Base-by-base conservation (phyloP, 2,329 filamentous ascomycete species). In the Tolypocladium guangdongense region DNA sequence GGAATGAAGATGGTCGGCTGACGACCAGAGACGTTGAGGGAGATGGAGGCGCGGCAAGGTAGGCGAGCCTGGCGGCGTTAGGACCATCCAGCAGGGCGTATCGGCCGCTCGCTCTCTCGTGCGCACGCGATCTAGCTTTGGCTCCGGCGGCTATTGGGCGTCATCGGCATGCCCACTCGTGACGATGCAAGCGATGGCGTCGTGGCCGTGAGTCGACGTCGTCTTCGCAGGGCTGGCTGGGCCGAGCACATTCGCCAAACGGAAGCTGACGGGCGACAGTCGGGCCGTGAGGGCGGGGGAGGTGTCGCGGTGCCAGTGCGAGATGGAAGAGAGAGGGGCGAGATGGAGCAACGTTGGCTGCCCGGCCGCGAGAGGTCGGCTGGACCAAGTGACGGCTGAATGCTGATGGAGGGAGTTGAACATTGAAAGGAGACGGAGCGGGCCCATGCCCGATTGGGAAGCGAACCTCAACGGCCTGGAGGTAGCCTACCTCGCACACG, bases 331-430 rank as follows among this genome's bases (percentile, higher is more conserved):
- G 20, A 7, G 11, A 18, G 27, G 27, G 10, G 18, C 43, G 27
- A 11, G 18, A 20, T 5, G 27, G 43, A 52, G 50, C 39, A 10
- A 43, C 39, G 39, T 22, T 36, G 37, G 50, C 43, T 37, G 22
- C 50, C 50, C 20, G 39, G 50, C 50, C 27, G 33, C 43, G 43
- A 32, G 39, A 27, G 39, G 4, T 38, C 50, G 54, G 56, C 43
- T 20, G 43, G 43, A n/a, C 27, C 10, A 33, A 27, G 27, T 59
- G 58, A 62, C 58, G 58, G 58, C 59, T 59, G 62, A 54, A 32
- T 35, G 51, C 33, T 22, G 45, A 30, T 56, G 53, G 63, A 60
- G 60, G 62, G 60, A 62, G 60, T 62, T 64, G 63, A 60, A 58
- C 57, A 52, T 52, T 53, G 47, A 52, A 51, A 54, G 49, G 45